These are phyloP conservation scores for Adiantum capillusveneris DNA, from an alignment of 75 land plant species.

Conservation along the genomic window DNA sequence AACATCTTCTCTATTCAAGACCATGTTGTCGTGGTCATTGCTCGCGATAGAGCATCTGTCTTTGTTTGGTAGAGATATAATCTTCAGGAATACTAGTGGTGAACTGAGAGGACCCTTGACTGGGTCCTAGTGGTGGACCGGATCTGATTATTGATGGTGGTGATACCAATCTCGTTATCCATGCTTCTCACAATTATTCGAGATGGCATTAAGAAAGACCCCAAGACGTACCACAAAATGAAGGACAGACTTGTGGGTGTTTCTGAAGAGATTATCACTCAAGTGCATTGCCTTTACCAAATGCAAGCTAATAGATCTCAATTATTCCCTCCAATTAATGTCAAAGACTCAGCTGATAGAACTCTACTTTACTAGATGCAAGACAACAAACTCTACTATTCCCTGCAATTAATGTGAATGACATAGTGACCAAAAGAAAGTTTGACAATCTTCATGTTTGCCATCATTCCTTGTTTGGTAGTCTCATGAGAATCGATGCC, in stretches of 20 bases:
- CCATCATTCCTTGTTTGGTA: constrained; percentile 70
- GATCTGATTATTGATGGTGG: constrained; percentile 92
- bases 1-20: constrained; percentile 29
- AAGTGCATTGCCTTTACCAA: constrained; percentile 87
- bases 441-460: constrained; percentile 87
- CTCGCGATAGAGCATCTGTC: constrained; percentile 16
- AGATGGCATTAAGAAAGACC: constrained; percentile 56
- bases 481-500: constrained; percentile 69
- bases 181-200: constrained; percentile 36
- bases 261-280: constrained; percentile 89
- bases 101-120: constrained; percentile 86
- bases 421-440: constrained; percentile 20
- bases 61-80: constrained; percentile 83
- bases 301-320: constrained; percentile 65
- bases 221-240: constrained; percentile 73
- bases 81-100: constrained; percentile 96
- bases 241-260: constrained; percentile 79
- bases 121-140: constrained; percentile 84
- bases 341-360: too few relatives aligned
- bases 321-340: constrained; percentile 79
- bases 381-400: constrained; percentile 55
- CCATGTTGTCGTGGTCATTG: constrained; percentile 10
- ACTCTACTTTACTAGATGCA: constrained; percentile 92
- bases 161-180: constrained; percentile 56
- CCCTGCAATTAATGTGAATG: constrained; percentile 76